phyloP scores from a whole-genome alignment of 768 basidiomycete species.

The Nidularia pulvinata region DNA sequence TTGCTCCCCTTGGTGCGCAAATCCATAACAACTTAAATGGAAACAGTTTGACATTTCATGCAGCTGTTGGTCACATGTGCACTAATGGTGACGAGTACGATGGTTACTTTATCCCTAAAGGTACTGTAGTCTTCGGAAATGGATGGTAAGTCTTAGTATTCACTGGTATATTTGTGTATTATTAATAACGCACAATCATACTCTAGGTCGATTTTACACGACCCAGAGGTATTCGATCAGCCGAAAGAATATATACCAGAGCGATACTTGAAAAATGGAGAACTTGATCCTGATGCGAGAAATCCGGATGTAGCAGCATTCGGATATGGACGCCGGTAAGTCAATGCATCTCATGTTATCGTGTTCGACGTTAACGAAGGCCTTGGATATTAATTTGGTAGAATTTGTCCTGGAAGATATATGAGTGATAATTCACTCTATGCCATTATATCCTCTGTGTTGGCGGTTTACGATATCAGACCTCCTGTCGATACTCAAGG shows the following conservation, averaged over 20 bases:
- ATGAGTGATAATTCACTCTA: slow-evolving; percentile 18
- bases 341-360: not conserved
- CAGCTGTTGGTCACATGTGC: slow-evolving; percentile 24
- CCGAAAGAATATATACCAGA: slow-evolving; percentile 39
- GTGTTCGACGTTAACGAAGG: not conserved
- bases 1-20: slow-evolving; percentile 11
- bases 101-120: slow-evolving; percentile 34
- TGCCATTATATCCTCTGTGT: slow-evolving; percentile 10
- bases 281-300: slow-evolving; percentile 8
- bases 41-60: not conserved
- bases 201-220: slow-evolving; percentile 19
- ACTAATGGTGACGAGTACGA: slow-evolving; percentile 35
- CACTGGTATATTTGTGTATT: not conserved
- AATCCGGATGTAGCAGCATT: slow-evolving; percentile 17
- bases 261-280: slow-evolving; percentile 26
- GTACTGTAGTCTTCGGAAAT: slow-evolving; percentile 36
- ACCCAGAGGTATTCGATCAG: slow-evolving; percentile 31
- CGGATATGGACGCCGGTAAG: slow-evolving; percentile 28
- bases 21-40: not conserved
- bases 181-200: not conserved
- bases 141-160: slow-evolving; percentile 23
- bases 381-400: not conserved
- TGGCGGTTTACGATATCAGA: slow-evolving; percentile 19
- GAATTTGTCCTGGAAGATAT: slow-evolving; percentile 21
- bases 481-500: slow-evolving; percentile 16